Conservation (phyloP, 2,329 filamentous ascomycete genomes). For the Colletotrichum paranaense region DNA sequence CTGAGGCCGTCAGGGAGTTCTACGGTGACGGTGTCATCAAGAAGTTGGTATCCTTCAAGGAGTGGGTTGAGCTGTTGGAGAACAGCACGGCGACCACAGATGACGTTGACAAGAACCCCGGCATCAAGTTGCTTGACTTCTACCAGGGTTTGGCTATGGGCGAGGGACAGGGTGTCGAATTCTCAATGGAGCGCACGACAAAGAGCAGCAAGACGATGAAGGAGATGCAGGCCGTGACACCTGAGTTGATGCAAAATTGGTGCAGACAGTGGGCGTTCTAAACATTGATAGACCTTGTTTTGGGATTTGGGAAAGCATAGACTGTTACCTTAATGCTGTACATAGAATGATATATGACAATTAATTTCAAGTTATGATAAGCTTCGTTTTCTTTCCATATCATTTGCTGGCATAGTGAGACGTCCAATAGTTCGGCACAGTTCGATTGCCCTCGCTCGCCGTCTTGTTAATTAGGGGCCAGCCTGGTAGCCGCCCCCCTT, state of each 20-base stretch:
- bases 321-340: background rate
- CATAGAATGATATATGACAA: background rate
- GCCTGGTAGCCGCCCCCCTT: too few species aligned
- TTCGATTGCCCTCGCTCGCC: too few species aligned
- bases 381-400: background rate
- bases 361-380: background rate
- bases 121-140: constrained; percentile 63
- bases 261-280: constrained; percentile 56
- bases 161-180: constrained; percentile 43
- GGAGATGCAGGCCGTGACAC: constrained; percentile 52
- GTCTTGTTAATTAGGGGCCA: too few species aligned
- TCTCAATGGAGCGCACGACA: constrained; percentile 54
- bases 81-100: constrained; percentile 49
- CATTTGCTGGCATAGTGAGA: background rate
- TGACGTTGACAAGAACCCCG: constrained; percentile 57
- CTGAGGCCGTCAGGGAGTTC: constrained; percentile 51
- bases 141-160: constrained; percentile 49
- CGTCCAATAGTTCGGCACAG: too few species aligned
- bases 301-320: background rate
- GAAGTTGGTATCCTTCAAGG: constrained; percentile 51
- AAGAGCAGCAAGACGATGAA: constrained; percentile 55
- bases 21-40: constrained; percentile 51
- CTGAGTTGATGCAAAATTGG: constrained; percentile 59
- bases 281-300: too few species aligned
- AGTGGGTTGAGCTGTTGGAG: constrained; percentile 60